phyloP scores from a whole-genome alignment of 2,329 filamentous ascomycete genomes.

The Lithohypha guttulata region DNA sequence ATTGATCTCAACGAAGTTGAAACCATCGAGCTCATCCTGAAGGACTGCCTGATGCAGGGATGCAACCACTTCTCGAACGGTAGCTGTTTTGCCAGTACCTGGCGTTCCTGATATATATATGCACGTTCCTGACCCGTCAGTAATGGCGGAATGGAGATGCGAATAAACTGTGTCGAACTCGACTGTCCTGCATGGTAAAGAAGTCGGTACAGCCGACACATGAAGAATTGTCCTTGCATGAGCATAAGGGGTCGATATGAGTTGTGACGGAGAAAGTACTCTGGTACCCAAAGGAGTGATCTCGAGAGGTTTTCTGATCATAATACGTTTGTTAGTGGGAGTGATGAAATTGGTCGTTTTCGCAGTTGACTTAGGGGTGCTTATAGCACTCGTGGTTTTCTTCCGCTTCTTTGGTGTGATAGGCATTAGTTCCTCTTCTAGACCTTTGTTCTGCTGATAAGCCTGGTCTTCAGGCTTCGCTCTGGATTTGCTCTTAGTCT shows the following conservation, averaged over 20 bases:
- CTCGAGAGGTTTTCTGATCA: slow-evolving; percentile 79
- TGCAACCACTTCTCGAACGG: slow-evolving; percentile 85
- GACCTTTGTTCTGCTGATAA: slow-evolving; percentile 21
- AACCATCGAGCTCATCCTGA: slow-evolving; percentile 89
- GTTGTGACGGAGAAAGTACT: slow-evolving; percentile 57
- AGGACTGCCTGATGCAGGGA: slow-evolving; percentile 79
- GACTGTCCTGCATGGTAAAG: slow-evolving; percentile 79
- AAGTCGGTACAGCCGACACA: slow-evolving; percentile 82
- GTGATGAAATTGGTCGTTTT: slow-evolving; percentile 46
- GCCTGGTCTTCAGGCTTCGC: slow-evolving; percentile 17
- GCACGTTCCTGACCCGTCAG: slow-evolving; percentile 83
- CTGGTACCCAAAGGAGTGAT: slow-evolving; percentile 93
- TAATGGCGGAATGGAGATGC: slow-evolving; percentile 87
- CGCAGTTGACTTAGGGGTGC: slow-evolving; percentile 30
- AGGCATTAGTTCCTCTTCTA: slow-evolving; percentile 30
- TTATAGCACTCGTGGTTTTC: slow-evolving; percentile 29
- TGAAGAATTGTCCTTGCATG: slow-evolving; percentile 80
- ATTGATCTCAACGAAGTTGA: slow-evolving; percentile 98
- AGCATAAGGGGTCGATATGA: slow-evolving; percentile 79
- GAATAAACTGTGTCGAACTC: slow-evolving; percentile 90
- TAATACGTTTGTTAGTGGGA: slow-evolving; percentile 56
- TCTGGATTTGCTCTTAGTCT: slow-evolving; percentile 50
- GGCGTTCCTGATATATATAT: slow-evolving; percentile 99
- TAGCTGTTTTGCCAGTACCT: slow-evolving; percentile 94
- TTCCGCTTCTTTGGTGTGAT: slow-evolving; percentile 50